These are phyloP conservation scores for Sugiyamaella xylanicola DNA, from an alignment of 1,139 yeast species.

Conservation along the genomic window DNA sequence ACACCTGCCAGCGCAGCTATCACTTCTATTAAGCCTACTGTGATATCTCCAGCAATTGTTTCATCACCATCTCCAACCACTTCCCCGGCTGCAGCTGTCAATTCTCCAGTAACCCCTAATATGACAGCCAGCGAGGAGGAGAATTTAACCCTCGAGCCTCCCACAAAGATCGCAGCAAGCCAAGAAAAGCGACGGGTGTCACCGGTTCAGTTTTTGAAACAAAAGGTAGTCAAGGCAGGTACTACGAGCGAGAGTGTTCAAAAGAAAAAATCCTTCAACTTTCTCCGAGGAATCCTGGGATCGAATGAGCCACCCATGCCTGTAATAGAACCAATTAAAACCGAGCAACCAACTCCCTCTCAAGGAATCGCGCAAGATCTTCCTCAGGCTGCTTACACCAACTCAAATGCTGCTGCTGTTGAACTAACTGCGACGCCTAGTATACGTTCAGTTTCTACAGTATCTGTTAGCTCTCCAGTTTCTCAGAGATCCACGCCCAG, in stretches of 20 bases:
- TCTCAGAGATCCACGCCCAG: constrained; percentile 6
- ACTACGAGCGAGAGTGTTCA: constrained; percentile 19
- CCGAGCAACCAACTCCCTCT: constrained; percentile 3
- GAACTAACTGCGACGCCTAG: neutral
- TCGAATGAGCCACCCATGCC: constrained; percentile 11
- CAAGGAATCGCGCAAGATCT: neutral
- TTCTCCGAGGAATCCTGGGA: constrained; percentile 21
- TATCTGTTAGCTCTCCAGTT: constrained; percentile 6
- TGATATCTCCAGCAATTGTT: neutral
- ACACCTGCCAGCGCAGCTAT: constrained; percentile 5
- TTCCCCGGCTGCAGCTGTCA: too few species aligned
- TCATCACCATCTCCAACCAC: too few species aligned
- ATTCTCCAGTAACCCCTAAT: neutral
- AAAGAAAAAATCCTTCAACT: constrained; percentile 22
- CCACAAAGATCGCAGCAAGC: constrained; percentile 16
- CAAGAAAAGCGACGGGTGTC: constrained; percentile 20
- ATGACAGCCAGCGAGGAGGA: neutral
- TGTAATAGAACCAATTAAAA: constrained; percentile 10
- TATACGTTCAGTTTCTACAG: neutral
- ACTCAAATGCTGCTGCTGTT: neutral
- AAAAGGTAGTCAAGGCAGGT: constrained; percentile 18
- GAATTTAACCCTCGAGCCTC: constrained; percentile 3
- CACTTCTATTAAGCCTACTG: constrained; percentile 8
- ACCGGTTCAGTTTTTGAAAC: constrained; percentile 24
- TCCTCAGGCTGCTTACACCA: too few species aligned